Percentiles rank a stretch among this genome's conserved stretches.
Conservation (phyloP, 2,329 filamentous ascomycete species). For the Corniculantispora saksenae region DNA sequence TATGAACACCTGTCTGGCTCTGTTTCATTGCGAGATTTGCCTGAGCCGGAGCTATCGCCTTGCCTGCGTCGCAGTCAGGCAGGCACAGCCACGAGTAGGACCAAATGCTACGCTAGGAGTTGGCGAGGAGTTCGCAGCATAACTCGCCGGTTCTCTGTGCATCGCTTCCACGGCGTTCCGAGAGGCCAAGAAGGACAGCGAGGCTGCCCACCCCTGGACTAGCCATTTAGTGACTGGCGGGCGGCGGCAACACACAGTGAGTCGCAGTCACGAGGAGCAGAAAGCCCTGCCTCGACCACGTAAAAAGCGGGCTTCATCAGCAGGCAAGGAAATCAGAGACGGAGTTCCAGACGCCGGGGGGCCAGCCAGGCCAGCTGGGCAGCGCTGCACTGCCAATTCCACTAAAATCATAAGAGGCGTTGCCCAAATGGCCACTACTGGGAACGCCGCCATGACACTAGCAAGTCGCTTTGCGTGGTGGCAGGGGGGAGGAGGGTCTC, state of each 20-base stretch:
- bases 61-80: not conserved
- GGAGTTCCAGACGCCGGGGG: conserved; percentile 1
- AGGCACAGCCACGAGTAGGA: not conserved
- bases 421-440: conserved; percentile 1
- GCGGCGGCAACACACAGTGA: conserved; percentile 7
- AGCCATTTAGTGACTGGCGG: not conserved
- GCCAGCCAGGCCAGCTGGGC: not conserved
- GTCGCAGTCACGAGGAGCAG: conserved; percentile 11
- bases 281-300: not conserved
- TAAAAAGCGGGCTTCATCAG: conserved; percentile 14
- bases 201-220: not conserved
- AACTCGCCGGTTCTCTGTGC: too few relatives aligned
- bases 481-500: not conserved
- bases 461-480: not conserved
- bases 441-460: conserved; percentile 10
- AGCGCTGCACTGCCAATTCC: conserved; percentile 1
- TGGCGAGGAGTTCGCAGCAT: not conserved
- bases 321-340: conserved; percentile 15
- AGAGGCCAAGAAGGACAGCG: not conserved
- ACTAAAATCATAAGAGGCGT: conserved; percentile 1
- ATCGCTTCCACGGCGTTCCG: conserved; percentile 4
- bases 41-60: too few relatives aligned
- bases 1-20: not conserved
- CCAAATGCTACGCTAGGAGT: not conserved
- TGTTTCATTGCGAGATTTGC: not conserved